Evolutionary conservation across 768 basidiomycete genomes (phyloP), one percentile per base, ranked within the genome.

Genomic region (Auriscalpium microsporum): DNA sequence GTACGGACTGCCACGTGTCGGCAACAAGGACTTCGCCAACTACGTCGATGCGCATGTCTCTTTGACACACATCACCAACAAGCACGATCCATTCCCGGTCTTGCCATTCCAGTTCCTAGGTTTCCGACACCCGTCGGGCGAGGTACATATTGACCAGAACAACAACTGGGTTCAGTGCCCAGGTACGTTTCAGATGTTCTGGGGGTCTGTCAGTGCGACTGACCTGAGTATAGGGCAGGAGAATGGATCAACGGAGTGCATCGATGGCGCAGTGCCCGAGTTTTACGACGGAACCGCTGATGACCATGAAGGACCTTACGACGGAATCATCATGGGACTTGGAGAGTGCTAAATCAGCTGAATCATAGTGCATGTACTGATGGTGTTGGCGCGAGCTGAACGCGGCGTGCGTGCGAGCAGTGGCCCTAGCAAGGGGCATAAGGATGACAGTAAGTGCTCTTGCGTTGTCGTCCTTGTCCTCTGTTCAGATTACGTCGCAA

Each of bases 1-100:
- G 0, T 81, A 72, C 59, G 78, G 77, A 3, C 75, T 73, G 37
- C 80, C 79, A 8, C 73, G 79, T 37, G 78, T 81, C 17, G 79
- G 80, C 7, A 79, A 78, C 62, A 50, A 66, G 2, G 75, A 69
- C n/a, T 82, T 75, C 58, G 80, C 75, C n/a, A 42, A 56, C 37
- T 61, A 62, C 45, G 58, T 68, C 33, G 62, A 62, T 45, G 42
- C 52, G 35, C 44, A 23, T 36, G 17, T 44, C n/a, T 14, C 48
- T 35, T 33, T 61, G 16, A 56, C 55, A 45, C 63, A 54, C 54
- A 53, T 64, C 46, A 63, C 42, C 14, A 63, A 63, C 59, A 54
- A 40, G 34, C 17, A 53, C 19, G 63, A 64, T n/a, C 57, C 59
- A 9, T 21, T 63, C 56, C 59, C 63, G 45, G 61, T 56, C 44